Conservation (phyloP, 169 alveolate genomes). For the Eimeria sp. region DNA sequence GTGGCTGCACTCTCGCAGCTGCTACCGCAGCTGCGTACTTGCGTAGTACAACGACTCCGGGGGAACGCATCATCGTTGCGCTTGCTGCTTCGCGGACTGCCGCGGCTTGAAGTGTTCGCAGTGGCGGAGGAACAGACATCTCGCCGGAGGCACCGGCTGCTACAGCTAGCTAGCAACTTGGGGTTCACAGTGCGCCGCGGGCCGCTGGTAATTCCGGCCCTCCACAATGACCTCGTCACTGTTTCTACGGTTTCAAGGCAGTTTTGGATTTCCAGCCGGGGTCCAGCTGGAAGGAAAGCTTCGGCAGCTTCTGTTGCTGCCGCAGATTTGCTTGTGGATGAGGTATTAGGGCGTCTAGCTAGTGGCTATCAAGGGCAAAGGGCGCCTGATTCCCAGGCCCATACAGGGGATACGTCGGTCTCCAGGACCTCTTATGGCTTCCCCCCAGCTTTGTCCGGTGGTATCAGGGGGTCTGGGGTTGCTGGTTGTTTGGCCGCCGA, state of each 20-base stretch:
- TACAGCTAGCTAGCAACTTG: conserved; percentile 44
- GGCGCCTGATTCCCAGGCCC: not conserved
- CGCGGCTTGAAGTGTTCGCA: conserved; percentile 64
- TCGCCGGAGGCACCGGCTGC: conserved; percentile 51
- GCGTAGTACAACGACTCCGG: conserved; percentile 73
- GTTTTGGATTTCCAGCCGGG: conserved; percentile 42
- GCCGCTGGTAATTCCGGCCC: conserved; percentile 62
- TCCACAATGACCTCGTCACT: conserved; percentile 51
- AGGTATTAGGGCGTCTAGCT: conserved; percentile 2
- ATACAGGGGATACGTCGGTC: conserved; percentile 1
- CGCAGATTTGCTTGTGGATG: conserved; percentile 22
- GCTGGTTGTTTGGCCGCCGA: conserved; percentile 19
- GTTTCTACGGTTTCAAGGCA: conserved; percentile 45
- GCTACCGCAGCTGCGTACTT: conserved; percentile 64
- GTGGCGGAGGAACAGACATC: conserved; percentile 40
- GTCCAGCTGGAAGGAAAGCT: conserved; percentile 41
- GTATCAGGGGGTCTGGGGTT: not conserved
- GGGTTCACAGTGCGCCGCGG: conserved; percentile 72
- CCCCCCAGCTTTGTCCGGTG: not conserved
- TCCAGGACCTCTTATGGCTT: not conserved
- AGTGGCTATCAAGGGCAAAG: conserved; percentile 10
- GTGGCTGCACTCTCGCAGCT: conserved; percentile 79
- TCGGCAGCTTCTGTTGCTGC: conserved; percentile 64
- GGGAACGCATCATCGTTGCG: conserved; percentile 71
- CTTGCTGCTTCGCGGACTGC: conserved; percentile 66